Conservation (phyloP, 2,329 filamentous ascomycete species). For the Xylariaceae sp. region DNA sequence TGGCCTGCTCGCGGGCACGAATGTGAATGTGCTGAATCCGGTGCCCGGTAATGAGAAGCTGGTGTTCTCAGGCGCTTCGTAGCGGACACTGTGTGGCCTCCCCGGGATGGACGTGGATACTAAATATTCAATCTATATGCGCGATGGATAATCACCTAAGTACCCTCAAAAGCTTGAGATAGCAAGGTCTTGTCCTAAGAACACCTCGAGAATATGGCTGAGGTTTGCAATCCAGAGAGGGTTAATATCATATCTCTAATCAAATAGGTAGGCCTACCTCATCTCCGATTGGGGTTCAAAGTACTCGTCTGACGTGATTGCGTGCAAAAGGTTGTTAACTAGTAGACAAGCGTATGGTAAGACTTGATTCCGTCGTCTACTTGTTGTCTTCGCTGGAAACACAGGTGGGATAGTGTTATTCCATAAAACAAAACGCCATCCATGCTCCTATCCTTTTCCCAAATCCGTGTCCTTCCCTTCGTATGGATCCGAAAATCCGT, state of each 20-base stretch:
- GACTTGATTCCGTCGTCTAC: no score
- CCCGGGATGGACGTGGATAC: neutral
- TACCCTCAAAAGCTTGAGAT: no score
- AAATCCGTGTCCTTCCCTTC: neutral
- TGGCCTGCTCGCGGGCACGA: constrained; percentile 52
- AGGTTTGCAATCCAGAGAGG: no score
- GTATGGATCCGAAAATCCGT: constrained; percentile 3
- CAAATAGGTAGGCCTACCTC: no score
- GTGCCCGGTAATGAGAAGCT: constrained; percentile 56
- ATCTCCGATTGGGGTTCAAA: no score
- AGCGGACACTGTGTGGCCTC: neutral
- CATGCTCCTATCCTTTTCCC: constrained; percentile 6
- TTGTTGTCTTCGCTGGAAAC: neutral
- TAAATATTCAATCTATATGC: no score
- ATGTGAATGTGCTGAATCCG: constrained; percentile 54
- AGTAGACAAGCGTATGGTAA: no score
- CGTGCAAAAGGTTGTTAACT: no score
- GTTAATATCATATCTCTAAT: no score
- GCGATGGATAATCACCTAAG: no score
- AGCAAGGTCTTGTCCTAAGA: no score
- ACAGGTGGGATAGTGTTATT: constrained; percentile 1
- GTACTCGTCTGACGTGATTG: neutral
- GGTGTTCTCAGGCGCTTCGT: constrained; percentile 43
- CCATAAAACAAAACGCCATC: constrained; percentile 13
- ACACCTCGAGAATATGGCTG: no score